Percentiles rank a stretch among this genome's conserved stretches.
phyloP scores from a whole-genome alignment of 1,284 basidiomycete species.

The Apiotrichum gracile region DNA sequence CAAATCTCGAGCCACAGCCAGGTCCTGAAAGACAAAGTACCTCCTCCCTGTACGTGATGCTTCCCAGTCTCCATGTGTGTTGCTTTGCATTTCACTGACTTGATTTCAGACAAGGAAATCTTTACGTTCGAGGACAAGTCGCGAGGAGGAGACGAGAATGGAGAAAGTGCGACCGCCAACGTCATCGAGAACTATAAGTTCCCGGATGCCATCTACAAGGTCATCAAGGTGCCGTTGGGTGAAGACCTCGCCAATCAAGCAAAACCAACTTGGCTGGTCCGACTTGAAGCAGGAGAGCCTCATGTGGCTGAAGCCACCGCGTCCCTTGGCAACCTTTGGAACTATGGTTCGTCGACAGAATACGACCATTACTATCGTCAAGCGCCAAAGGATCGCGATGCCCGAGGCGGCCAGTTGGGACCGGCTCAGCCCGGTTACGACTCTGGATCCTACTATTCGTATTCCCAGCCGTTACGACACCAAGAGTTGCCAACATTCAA shows the following conservation, averaged over 20 bases:
- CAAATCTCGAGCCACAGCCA: conserved; percentile 47
- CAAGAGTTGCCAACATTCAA: background rate
- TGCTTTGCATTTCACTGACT: no score
- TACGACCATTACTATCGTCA: background rate
- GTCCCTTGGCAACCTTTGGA: background rate
- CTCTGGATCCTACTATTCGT: conserved; percentile 2
- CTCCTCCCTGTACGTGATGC: conserved; percentile 16
- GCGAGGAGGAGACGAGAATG: conserved; percentile 11
- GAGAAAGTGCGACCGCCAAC: conserved; percentile 16
- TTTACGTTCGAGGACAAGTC: conserved; percentile 23
- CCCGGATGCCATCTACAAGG: conserved; percentile 15
- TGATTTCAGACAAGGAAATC: conserved; percentile 17
- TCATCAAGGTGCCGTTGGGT: conserved; percentile 10
- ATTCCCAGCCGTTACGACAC: conserved; percentile 1
- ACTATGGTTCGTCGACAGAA: background rate
- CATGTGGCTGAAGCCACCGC: background rate
- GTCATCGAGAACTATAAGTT: conserved; percentile 19
- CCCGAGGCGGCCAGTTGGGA: background rate
- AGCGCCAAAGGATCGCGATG: background rate
- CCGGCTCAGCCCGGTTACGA: background rate
- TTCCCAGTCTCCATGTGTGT: no score
- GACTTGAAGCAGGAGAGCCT: conserved; percentile 9
- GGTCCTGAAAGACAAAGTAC: conserved; percentile 41
- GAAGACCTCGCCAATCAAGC: conserved; percentile 15
- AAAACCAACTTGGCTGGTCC: conserved; percentile 13